Conservation (phyloP, 345 rosid genomes). For the Alliaria petiolata region DNA sequence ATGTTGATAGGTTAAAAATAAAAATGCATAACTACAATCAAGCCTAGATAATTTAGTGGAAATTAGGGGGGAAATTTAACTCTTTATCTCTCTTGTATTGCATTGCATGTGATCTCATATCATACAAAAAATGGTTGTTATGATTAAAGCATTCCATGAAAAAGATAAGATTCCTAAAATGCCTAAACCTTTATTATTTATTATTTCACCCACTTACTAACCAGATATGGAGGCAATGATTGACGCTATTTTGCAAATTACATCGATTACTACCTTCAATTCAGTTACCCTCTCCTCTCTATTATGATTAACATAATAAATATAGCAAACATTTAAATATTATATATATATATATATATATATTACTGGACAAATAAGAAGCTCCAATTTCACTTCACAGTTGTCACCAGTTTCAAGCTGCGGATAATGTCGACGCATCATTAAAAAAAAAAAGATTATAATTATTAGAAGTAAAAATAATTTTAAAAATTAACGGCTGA, state of each 20-base stretch:
- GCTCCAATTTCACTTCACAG: background rate
- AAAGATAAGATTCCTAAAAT: background rate
- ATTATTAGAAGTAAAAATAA: background rate
- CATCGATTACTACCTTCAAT: background rate
- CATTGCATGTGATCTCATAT: slow-evolving; percentile 19
- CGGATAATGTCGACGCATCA: slow-evolving; percentile 16
- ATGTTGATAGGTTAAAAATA: no score
- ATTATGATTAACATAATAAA: no score
- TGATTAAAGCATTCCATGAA: slow-evolving; percentile 14
- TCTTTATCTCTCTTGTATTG: background rate
- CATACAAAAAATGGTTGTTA: background rate
- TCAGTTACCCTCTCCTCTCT: background rate
- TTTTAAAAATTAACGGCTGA: slow-evolving; percentile 49
- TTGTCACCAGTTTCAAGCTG: slow-evolving; percentile 8
- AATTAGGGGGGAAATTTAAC: background rate
- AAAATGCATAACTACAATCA: no score
- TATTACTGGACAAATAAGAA: background rate
- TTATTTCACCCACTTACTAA: background rate
- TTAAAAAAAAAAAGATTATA: background rate
- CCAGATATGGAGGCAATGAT: slow-evolving; percentile 6
- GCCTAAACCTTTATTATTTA: background rate
- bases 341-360: no score
- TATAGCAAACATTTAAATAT: background rate
- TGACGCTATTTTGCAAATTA: background rate
- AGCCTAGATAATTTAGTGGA: no score